Conservation (phyloP, 345 rosid genomes). For the Dipteronia sinensis region DNA sequence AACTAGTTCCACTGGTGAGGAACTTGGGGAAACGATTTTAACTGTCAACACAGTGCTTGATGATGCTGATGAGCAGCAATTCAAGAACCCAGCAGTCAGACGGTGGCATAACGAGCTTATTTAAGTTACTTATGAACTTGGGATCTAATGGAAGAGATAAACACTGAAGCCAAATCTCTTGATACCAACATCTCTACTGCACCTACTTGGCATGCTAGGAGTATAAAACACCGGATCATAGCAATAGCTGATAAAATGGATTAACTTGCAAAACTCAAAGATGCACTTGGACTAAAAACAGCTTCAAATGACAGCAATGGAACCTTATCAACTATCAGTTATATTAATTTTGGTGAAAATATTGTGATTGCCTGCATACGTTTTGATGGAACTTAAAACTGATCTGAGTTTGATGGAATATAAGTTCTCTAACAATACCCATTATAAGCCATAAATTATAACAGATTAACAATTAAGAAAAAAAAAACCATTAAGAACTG, state of each 20-base stretch:
- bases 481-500: too few species aligned
- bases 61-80: constrained; percentile 33
- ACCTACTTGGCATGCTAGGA: background rate
- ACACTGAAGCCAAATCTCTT: background rate
- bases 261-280: constrained; percentile 2
- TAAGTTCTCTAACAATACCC: too few species aligned
- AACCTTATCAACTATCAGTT: constrained; percentile 1
- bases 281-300: constrained; percentile 16
- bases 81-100: constrained; percentile 5
- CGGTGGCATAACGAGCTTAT: constrained; percentile 23
- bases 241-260: background rate
- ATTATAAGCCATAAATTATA: too few species aligned
- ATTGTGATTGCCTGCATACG: too few species aligned
- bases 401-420: too few species aligned
- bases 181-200: background rate
- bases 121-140: constrained; percentile 25
- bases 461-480: too few species aligned
- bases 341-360: too few species aligned
- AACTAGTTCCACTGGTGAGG: constrained; percentile 7
- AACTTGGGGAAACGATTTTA: constrained; percentile 6
- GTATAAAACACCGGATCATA: background rate
- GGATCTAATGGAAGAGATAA: constrained; percentile 38
- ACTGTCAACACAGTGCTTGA: constrained; percentile 18
- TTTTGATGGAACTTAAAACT: too few species aligned
- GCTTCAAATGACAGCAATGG: background rate